These are phyloP conservation scores for Colletotrichum lentis DNA, from an alignment of 2,329 filamentous ascomycete genomes.

Conservation along the genomic window DNA sequence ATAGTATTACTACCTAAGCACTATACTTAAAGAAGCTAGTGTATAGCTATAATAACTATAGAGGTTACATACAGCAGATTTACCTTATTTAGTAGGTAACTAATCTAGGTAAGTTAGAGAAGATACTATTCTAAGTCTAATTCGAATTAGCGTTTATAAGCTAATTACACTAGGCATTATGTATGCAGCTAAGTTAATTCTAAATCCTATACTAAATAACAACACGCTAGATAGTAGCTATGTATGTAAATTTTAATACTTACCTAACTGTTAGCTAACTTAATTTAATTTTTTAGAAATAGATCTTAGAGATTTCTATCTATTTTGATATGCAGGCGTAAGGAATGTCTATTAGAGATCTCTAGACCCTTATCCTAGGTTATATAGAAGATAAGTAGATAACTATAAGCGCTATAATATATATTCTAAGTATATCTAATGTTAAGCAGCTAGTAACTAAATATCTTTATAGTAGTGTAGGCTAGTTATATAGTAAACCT, in stretches of 20 bases:
- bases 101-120: neutral
- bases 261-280: neutral
- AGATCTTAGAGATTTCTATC: slow-evolving; percentile 12
- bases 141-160: neutral
- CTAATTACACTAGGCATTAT: slow-evolving; percentile 1
- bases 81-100: slow-evolving; percentile 5
- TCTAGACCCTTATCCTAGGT: neutral
- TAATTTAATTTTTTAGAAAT: neutral
- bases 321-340: neutral
- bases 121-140: too few relatives aligned
- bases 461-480: neutral
- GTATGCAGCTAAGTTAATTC: neutral
- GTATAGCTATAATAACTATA: slow-evolving; percentile 1
- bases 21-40: slow-evolving; percentile 7
- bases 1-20: neutral
- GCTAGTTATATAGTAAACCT: neutral
- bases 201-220: slow-evolving; percentile 10
- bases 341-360: neutral
- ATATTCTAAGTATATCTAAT: neutral
- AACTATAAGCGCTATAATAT: neutral
- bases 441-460: neutral
- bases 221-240: neutral
- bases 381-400: neutral
- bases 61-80: neutral
- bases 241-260: neutral